Percentiles rank a stretch among this genome's conserved stretches.
Conservation (phyloP, 73 alveolate genomes). For the Blepharisma japonicum region DNA sequence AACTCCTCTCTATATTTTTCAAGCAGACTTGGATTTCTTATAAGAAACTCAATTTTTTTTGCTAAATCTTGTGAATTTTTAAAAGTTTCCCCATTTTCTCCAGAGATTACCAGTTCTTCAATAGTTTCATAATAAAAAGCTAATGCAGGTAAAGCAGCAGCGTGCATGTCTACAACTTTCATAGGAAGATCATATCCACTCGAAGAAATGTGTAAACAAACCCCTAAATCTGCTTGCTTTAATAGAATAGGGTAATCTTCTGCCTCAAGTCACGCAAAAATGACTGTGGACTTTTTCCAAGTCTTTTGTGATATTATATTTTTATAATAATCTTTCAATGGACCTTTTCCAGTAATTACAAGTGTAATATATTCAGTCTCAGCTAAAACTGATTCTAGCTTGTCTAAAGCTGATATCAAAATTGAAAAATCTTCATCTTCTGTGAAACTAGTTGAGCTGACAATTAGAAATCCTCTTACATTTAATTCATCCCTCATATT, state of each 20-base stretch:
- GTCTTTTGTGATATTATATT: slow-evolving; percentile 37
- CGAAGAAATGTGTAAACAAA: slow-evolving; percentile 58
- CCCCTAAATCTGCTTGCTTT: slow-evolving; percentile 61
- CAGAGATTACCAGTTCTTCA: slow-evolving; percentile 28
- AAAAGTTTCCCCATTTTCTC: slow-evolving; percentile 31
- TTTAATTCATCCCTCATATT: neutral
- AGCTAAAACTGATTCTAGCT: slow-evolving; percentile 44
- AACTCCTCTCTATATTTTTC: neutral
- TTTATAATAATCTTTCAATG: slow-evolving; percentile 56
- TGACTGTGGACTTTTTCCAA: slow-evolving; percentile 38
- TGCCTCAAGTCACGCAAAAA: slow-evolving; percentile 52
- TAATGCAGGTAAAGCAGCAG: slow-evolving; percentile 80
- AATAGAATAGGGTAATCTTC: slow-evolving; percentile 63
- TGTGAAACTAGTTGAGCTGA: slow-evolving; percentile 87
- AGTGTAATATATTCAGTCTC: slow-evolving; percentile 33
- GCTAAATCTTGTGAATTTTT: slow-evolving; percentile 10
- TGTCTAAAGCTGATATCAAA: slow-evolving; percentile 62
- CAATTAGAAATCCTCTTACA: neutral
- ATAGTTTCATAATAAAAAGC: slow-evolving; percentile 44
- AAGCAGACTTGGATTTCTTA: neutral
- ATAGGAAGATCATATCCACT: slow-evolving; percentile 87
- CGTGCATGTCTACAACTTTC: slow-evolving; percentile 98
- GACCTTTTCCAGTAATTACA: slow-evolving; percentile 91
- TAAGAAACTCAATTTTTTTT: slow-evolving; percentile 10
- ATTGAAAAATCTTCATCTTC: slow-evolving; percentile 88